Conservation (phyloP, 1,139 yeast species). For the Groenewaldozyma sp. region DNA sequence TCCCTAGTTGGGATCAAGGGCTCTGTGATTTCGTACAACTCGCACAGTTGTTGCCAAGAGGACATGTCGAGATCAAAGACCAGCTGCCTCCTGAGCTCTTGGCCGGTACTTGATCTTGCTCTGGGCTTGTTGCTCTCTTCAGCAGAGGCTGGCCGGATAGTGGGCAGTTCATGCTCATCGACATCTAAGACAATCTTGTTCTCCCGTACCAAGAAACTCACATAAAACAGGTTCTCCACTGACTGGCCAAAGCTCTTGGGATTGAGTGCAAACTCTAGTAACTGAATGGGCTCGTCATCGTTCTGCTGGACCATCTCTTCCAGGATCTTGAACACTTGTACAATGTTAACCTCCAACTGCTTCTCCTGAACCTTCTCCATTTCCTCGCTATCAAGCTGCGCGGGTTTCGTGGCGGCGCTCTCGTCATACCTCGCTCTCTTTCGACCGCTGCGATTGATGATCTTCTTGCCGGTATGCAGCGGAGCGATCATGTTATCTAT, state of each 20-base stretch:
- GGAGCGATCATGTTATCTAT: conserved; percentile 67
- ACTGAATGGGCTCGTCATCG: conserved; percentile 38
- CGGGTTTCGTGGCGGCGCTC: conserved; percentile 42
- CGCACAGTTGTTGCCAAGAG: conserved; percentile 47
- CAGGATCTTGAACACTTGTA: conserved; percentile 9
- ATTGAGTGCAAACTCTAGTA: conserved; percentile 60
- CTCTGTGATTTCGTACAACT: conserved; percentile 14
- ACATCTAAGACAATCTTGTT: conserved; percentile 45
- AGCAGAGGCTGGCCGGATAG: conserved; percentile 24
- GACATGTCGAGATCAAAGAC: conserved; percentile 60
- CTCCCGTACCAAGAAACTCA: conserved; percentile 71
- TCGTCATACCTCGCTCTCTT: conserved; percentile 4
- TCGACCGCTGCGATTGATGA: conserved; percentile 5
- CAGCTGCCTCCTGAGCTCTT: conserved; percentile 37
- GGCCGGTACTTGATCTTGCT: conserved; percentile 29
- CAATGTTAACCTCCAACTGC: conserved; percentile 11
- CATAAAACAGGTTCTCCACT: conserved; percentile 73
- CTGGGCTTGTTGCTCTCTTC: conserved; percentile 19
- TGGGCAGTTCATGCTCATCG: conserved; percentile 46
- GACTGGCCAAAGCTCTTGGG: conserved; percentile 72
- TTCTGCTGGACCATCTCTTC: conserved; percentile 15
- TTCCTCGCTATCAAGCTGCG: conserved; percentile 43
- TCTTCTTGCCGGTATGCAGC: conserved; percentile 27
- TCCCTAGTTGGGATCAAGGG: conserved; percentile 14
- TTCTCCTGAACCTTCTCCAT: conserved; percentile 31